Conservation (phyloP, 345 rosid species). For the Arabidopsis suecica region DNA sequence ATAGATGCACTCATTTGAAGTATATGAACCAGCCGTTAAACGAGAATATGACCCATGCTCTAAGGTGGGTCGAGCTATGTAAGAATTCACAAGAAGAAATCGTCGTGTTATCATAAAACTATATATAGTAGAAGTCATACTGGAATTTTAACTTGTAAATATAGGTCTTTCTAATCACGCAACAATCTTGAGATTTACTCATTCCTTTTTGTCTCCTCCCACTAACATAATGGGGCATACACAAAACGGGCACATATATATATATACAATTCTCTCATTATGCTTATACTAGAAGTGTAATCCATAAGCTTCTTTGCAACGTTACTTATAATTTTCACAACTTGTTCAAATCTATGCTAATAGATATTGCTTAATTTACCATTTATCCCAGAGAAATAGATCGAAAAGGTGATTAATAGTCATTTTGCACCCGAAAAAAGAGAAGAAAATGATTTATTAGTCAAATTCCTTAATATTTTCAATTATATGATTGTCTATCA, state of each 20-base stretch:
- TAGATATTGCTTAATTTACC: background rate
- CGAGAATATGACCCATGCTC: background rate
- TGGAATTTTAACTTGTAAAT: conserved; percentile 13
- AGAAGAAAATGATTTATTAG: background rate
- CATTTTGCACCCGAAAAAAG: too few relatives aligned
- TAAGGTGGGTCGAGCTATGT: background rate
- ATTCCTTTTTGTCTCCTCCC: conserved; percentile 39
- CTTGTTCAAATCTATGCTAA: background rate
- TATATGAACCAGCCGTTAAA: background rate
- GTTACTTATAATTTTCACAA: conserved; percentile 12
- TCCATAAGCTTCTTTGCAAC: conserved; percentile 37
- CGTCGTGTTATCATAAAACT: conserved; percentile 1
- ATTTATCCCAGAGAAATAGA: background rate
- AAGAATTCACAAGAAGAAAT: background rate
- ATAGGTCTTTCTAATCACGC: conserved; percentile 23
- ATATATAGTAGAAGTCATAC: conserved; percentile 6
- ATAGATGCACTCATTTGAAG: background rate
- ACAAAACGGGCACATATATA: conserved; percentile 25
- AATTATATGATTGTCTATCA: background rate
- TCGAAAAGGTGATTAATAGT: background rate
- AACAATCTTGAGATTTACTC: conserved; percentile 44
- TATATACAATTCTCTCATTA: conserved; percentile 34
- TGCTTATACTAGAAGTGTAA: conserved; percentile 37
- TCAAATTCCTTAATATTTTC: background rate
- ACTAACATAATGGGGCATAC: conserved; percentile 24